Evolutionary conservation across 257 asterid species (phyloP).

Genomic region (Anisodus tanguticus): DNA sequence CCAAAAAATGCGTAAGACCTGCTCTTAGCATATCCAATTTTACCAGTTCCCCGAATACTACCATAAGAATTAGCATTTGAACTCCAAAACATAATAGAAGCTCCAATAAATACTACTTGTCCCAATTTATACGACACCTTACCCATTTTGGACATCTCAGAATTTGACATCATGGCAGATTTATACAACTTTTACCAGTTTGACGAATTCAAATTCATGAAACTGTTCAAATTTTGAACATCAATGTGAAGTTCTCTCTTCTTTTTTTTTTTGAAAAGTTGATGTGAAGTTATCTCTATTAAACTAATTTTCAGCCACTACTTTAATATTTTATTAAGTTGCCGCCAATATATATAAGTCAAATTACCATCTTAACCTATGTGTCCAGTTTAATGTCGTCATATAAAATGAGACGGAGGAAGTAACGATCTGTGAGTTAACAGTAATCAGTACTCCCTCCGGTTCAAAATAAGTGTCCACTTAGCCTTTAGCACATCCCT

Average conservation of each 20-base stretch:
- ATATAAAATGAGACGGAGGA: not conserved
- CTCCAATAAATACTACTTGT: not conserved
- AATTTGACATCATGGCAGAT: not conserved
- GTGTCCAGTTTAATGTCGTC: not conserved
- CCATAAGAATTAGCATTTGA: slow-evolving; percentile 1
- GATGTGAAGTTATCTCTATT: not conserved
- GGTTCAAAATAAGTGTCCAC: no score
- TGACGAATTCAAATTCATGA: slow-evolving; percentile 10
- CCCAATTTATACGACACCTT: not conserved
- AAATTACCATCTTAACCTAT: not conserved
- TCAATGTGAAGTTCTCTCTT: no score
- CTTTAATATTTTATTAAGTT: not conserved
- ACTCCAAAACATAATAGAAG: not conserved
- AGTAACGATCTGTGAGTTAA: not conserved
- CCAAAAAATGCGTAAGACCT: slow-evolving; percentile 2
- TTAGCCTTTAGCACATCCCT: no score
- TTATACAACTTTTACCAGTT: not conserved
- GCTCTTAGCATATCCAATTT: not conserved
- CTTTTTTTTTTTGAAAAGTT: not conserved
- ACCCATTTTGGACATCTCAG: slow-evolving; percentile 3
- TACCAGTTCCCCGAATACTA: not conserved
- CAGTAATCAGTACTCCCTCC: no score
- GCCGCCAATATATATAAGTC: not conserved
- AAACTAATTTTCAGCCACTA: not conserved
- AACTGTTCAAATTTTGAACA: not conserved